Base-by-base conservation (phyloP, 768 basidiomycete genomes). In the Gymnopilus dilepis region DNA sequence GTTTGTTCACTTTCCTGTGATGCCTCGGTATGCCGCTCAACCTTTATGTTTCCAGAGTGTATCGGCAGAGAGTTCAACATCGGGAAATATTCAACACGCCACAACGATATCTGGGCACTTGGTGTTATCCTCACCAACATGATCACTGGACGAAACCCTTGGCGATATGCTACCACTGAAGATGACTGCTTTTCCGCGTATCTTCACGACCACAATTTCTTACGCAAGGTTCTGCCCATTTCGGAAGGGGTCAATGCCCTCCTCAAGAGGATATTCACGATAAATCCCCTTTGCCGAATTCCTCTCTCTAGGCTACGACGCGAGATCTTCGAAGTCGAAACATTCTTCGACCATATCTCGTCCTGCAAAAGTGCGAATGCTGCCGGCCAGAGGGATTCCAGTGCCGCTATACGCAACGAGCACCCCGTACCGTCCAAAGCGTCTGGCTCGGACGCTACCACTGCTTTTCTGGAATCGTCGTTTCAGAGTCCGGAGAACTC, bases 111-210 rank as follows among this genome's bases (percentile, higher is more conserved):
- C 60, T 91, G 90, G 90, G 81, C 90, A 7, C 73, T 91, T 22
- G 90, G 89, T 19, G 82, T 97, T 63, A 90, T 97, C 64, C 82
- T 97, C 57, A 82, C 90, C 65, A 95, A 94, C 73, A 84, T 97
- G 77, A 86, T 91, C 48, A 88, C 88, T 57, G 88, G 88, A 17
- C 83, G 89, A 24, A 88, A 87, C 65, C 91, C 91, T 11, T 95
- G 94, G 94, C 79, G 83, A 55, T 82, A 84, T 66, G 91, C 92
- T 3, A 84, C 80, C 65, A 79, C 78, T 62, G 81, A 75, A 28
- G 92, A 95, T 76, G 83, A 85, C 52, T 87, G 84, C 60, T 95
- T 89, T 77, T 70, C 78, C 8, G 82, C 84, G 13, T 95, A 81
- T 77, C 72, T 90, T 60, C 76, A 81, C 63, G 79, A 93, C 69